phyloP scores from a whole-genome alignment of 106 monocot genomes.

The Phalaenopsis aphrodite region DNA sequence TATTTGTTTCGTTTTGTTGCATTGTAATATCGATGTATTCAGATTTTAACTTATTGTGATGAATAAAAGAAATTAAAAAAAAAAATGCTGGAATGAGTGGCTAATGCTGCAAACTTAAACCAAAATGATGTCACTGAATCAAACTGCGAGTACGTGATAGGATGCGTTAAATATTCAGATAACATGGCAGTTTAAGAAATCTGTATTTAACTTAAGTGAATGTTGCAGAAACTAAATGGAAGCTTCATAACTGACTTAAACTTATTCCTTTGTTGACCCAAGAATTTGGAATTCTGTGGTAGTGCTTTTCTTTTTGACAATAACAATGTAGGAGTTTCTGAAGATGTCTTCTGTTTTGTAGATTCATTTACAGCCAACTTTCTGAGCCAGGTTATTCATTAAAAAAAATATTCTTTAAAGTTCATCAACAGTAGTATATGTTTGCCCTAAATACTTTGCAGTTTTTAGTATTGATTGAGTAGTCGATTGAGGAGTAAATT shows the following conservation, averaged over 20 bases:
- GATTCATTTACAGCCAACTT: neutral
- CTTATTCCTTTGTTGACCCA: neutral
- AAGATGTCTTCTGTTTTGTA: constrained; percentile 3
- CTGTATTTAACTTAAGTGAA: neutral
- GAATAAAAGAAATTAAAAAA: neutral
- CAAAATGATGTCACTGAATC: neutral
- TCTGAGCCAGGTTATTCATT: neutral
- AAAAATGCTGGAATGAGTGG: neutral
- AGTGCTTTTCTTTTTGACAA: neutral
- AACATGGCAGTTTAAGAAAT: neutral
- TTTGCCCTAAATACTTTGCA: neutral
- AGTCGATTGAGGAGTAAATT: neutral
- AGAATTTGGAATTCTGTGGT: neutral
- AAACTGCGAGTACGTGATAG: neutral
- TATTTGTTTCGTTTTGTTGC: neutral
- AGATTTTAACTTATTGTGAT: neutral
- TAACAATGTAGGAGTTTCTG: neutral
- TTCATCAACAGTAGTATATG: neutral
- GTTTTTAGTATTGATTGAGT: neutral
- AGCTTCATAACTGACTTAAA: neutral
- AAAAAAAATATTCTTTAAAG: neutral
- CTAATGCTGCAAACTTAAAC: neutral
- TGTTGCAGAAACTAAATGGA: neutral
- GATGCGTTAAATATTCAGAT: neutral
- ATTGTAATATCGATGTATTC: neutral